Conservation (phyloP, 805 yeast genomes). For the Candida ortonii region DNA sequence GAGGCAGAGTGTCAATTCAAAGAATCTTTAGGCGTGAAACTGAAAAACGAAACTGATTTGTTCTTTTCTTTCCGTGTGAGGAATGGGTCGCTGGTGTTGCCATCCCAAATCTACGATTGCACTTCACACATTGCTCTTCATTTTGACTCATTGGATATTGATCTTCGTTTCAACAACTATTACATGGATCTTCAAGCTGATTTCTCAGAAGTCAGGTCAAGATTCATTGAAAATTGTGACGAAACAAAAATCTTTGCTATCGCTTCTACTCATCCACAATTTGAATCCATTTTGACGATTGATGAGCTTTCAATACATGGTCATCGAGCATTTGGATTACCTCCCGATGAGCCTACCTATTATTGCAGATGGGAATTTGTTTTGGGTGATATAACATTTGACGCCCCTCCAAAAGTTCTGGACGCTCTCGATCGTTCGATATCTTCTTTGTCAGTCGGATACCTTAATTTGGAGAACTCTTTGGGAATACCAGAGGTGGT, state of each 20-base stretch:
- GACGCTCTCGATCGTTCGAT: constrained; percentile 42
- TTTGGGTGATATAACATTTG: constrained; percentile 54
- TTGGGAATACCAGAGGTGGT: constrained; percentile 53
- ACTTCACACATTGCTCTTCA: constrained; percentile 58
- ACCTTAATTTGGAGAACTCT: constrained; percentile 72
- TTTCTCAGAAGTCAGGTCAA: constrained; percentile 53
- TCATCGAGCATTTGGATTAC: constrained; percentile 89
- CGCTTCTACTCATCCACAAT: constrained; percentile 21
- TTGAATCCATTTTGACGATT: constrained; percentile 46
- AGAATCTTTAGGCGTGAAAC: no score
- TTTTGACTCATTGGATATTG: constrained; percentile 68
- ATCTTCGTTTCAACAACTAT: constrained; percentile 82
- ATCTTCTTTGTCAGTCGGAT: constrained; percentile 57
- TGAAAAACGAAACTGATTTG: constrained; percentile 74
- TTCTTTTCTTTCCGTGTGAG: constrained; percentile 67
- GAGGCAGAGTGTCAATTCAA: no score
- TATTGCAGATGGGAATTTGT: constrained; percentile 87
- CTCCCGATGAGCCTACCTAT: constrained; percentile 85
- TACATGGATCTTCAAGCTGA: constrained; percentile 90
- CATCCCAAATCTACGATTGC: constrained; percentile 63
- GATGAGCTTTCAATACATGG: constrained; percentile 72
- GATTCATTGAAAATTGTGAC: constrained; percentile 24
- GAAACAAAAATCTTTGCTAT: constrained; percentile 24
- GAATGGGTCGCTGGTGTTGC: constrained; percentile 70
- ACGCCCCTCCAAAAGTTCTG: constrained; percentile 47